phyloP scores from a whole-genome alignment of 495 filamentous ascomycete species.

The Neurospora sp. region DNA sequence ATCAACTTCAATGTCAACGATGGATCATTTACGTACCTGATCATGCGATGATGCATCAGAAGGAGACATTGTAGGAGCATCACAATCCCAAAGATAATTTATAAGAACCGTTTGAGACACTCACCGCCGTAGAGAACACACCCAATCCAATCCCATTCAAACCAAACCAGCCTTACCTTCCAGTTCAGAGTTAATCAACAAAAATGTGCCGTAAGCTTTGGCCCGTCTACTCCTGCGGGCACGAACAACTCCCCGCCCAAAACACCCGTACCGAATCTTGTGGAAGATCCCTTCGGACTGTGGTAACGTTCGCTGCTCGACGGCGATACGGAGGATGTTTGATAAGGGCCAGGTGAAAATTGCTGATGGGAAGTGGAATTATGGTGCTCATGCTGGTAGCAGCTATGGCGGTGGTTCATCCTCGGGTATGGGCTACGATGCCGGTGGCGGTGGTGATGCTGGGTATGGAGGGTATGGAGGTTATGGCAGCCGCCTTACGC shows the following conservation, averaged over 20 bases:
- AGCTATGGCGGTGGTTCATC: neutral
- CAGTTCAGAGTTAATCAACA: neutral
- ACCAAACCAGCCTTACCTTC: neutral
- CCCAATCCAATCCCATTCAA: neutral
- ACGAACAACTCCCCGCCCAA: neutral
- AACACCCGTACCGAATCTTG: neutral
- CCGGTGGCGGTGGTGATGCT: neutral
- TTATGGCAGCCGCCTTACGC: no score
- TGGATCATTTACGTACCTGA: no score
- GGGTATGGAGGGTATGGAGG: neutral
- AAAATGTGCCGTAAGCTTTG: neutral
- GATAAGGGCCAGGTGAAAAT: neutral
- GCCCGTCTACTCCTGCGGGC: neutral
- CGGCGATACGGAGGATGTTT: neutral
- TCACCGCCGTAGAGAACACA: neutral
- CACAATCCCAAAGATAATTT: neutral
- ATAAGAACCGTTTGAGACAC: neutral
- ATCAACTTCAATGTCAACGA: no score
- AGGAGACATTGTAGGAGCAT: neutral
- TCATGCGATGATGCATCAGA: neutral
- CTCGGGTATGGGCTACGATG: neutral
- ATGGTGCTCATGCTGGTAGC: neutral
- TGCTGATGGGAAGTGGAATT: neutral
- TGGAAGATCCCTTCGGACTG: neutral
- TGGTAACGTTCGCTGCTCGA: neutral